phyloP scores from a whole-genome alignment of 2,329 filamentous ascomycete genomes.

The Diaporthe longicolla region DNA sequence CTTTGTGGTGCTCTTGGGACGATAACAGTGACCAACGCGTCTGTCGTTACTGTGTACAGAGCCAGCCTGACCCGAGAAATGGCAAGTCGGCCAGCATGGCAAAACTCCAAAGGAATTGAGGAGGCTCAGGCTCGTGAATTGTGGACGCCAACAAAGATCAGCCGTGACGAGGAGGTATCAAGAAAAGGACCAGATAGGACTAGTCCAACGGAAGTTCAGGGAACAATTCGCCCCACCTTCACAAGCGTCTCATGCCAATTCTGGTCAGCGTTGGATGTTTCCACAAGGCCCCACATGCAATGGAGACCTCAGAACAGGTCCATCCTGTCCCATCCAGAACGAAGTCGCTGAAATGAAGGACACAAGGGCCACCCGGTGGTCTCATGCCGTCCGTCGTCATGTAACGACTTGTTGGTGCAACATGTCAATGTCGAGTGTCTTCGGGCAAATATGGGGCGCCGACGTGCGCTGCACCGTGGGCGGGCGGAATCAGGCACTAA shows the following conservation, averaged over 20 bases:
- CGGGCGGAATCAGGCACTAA: conserved; percentile 18
- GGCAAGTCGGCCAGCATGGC: neutral
- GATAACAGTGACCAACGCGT: neutral
- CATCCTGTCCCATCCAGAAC: conserved; percentile 9
- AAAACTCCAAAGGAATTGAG: neutral
- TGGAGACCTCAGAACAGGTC: conserved; percentile 1
- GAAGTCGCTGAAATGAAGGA: conserved; percentile 29
- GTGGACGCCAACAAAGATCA: conserved; percentile 9
- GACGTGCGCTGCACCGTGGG: conserved; percentile 6
- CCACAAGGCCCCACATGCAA: conserved; percentile 2
- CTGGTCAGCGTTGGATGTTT: conserved; percentile 24
- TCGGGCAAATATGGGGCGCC: conserved; percentile 33
- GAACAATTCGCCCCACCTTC: conserved; percentile 27
- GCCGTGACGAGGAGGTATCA: neutral
- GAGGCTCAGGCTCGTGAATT: neutral
- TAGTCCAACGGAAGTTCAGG: conserved; percentile 9
- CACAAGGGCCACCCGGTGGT: conserved; percentile 34
- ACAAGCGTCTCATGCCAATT: conserved; percentile 30
- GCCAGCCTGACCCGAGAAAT: neutral
- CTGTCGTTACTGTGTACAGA: neutral
- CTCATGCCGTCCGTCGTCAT: conserved; percentile 39
- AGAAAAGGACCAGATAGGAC: neutral
- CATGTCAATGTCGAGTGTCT: conserved; percentile 28
- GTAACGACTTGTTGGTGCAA: conserved; percentile 34
- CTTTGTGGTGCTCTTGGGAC: neutral